Evolutionary conservation across 1,284 basidiomycete genomes (phyloP), one percentile per base, ranked within the genome.

Genomic region (Leucoagaricus sp.): DNA sequence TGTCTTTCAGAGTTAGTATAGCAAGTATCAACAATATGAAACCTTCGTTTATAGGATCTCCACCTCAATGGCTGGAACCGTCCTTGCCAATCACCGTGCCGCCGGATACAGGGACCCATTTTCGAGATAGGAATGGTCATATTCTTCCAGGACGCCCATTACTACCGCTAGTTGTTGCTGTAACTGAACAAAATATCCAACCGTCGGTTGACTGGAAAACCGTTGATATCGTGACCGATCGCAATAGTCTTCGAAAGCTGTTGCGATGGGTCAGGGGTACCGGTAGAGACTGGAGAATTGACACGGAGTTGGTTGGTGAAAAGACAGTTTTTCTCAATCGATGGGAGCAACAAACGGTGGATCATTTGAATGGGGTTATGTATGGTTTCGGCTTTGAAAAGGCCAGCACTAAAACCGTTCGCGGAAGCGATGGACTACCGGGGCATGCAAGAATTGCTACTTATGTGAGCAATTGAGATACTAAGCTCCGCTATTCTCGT

Each of bases 161-260:
- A 1, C 67, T 79, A 2, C 79, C 83, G 0, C 70, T 85, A 31
- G 67, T 86, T 42, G 70, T 68, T 4, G 78, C 83, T 0, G 78
- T 81, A 3, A 77, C 81, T 53, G 65, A 68, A n/a, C 62, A 72
- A 17, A 64, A 66, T 12, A 66, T 65, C 10, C 60, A 61, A 19
- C 52, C 66, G 2, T 46, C 60, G 4, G 77, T 83, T 41, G 73
- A 81, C 51, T 83, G 83, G 78, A 54, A 70, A 3, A 58, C 68
- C 0, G 65, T 82, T 29, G 82, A 86, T 63, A 68, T 85, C 56
- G 69, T 86, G 53, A 83, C 82, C 0, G 82, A 85, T 62, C 72
- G 84, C 7, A 85, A 85, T 62, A 73, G 72, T 15, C 70, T 86
- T 19, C 73, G 83, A n/a, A 85, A 83, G 65, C 71, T 86, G 3